Percentiles rank a stretch among this genome's conserved stretches.
Evolutionary conservation across 2,329 filamentous ascomycete species (phyloP).

Genomic region (Aspergillus hiratsukae): DNA sequence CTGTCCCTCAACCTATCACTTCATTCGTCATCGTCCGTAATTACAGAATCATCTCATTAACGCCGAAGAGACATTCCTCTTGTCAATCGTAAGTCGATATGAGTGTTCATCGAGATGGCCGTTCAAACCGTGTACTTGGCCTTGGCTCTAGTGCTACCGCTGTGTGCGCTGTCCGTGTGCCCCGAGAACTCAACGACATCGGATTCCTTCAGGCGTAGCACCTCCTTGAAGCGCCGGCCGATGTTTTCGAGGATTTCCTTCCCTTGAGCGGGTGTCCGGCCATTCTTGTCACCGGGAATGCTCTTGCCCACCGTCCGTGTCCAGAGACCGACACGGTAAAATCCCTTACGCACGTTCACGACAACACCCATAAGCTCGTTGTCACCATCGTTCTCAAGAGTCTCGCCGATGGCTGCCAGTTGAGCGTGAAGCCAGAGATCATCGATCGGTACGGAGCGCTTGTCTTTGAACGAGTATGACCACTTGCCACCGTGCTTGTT

Average conservation of each 20-base stretch:
- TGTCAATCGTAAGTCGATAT: constrained; percentile 15
- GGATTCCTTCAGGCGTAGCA: constrained; percentile 69
- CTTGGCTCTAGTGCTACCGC: constrained; percentile 91
- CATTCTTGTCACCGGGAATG: constrained; percentile 70
- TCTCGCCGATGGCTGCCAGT: constrained; percentile 95
- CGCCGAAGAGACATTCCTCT: constrained; percentile 12
- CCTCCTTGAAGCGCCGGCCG: constrained; percentile 87
- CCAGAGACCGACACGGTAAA: constrained; percentile 97
- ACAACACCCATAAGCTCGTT: constrained; percentile 99
- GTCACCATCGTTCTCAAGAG: constrained; percentile 85
- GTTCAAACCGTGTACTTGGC: constrained; percentile 81
- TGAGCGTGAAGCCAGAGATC: constrained; percentile 96
- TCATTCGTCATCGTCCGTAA: constrained; percentile 16
- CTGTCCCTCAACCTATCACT: constrained; percentile 9
- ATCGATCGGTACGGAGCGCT: constrained; percentile 85
- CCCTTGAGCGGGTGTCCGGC: constrained; percentile 73
- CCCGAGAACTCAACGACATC: constrained; percentile 93
- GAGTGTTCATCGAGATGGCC: background rate
- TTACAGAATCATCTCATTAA: constrained; percentile 14
- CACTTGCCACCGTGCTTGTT: constrained; percentile 99
- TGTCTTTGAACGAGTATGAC: constrained; percentile 98
- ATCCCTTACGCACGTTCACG: constrained; percentile 96
- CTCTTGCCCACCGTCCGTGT: constrained; percentile 88
- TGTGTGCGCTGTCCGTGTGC: constrained; percentile 89
- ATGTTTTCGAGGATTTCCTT: constrained; percentile 80